Evolutionary conservation across 768 basidiomycete genomes (phyloP), one percentile per base, ranked within the genome.

Genomic region (Terana coerulea): DNA sequence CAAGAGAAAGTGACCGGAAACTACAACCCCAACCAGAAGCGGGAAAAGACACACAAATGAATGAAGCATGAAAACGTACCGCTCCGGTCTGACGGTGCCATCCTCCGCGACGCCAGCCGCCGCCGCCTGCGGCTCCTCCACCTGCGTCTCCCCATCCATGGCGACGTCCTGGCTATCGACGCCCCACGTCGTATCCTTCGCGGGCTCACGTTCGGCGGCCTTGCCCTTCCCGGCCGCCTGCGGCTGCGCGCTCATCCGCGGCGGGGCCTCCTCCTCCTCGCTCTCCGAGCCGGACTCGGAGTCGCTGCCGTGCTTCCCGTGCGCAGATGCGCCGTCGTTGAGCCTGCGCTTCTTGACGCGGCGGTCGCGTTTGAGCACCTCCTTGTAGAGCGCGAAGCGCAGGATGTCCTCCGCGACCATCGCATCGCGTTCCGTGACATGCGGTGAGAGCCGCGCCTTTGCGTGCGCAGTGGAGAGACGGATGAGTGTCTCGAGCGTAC

Each of bases 401-500:
- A 99, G 85, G 64, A 98, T 95, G 62, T 86, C 86, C 67, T 99
- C 94, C 2, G 97, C 97, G 35, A 87, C 86, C 59, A 76, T 78
- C 15, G 97, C 94, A 71, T 99, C 97, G 2, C 74, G 72, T 63
- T 86, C 80, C 61, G 91, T 84, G 10, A 99, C 91, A 58, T 88
- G 88, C 37, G 80, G 53, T 7, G 94, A 95, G 8, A 99, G 77
- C 17, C 95, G 85, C 14, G 93, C 84, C 69, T 99, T 99, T 39
- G 97, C 97, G 69, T 99, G 97, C 1, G 97, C 97, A 15, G 95
- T 99, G 4, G 97, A 84, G 8, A 99, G 80, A 75, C 97, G 97
- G 68, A 99, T 99, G 42, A 99, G 79, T 0, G 97, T 99, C 70
- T 99, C 97, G 53, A 99, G 83, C 3, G 97, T 97, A 79, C 97